Conservation (phyloP, 2,329 filamentous ascomycete genomes). For the Phaeosphaeriaceae sp. region DNA sequence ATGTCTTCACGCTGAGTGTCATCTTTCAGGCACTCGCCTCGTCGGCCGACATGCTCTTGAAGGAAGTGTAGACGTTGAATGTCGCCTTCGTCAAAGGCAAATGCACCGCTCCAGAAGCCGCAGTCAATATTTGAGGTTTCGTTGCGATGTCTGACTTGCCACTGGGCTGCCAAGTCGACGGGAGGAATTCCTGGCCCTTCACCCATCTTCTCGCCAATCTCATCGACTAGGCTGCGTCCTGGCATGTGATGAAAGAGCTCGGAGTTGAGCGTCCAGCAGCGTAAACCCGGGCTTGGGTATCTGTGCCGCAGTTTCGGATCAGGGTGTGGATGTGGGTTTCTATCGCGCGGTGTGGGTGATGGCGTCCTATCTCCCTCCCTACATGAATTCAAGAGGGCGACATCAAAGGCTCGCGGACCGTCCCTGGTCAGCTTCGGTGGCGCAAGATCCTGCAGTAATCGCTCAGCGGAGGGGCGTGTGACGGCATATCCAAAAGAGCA, state of each 20-base stretch:
- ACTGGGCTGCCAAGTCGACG: slow-evolving; percentile 43
- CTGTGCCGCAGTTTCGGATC: slow-evolving; percentile 30
- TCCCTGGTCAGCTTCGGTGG: slow-evolving; percentile 33
- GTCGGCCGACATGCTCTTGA: slow-evolving; percentile 45
- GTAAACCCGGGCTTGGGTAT: slow-evolving; percentile 44
- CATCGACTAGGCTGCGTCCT: slow-evolving; percentile 47
- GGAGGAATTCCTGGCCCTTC: slow-evolving; percentile 40
- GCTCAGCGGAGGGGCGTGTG: slow-evolving; percentile 48
- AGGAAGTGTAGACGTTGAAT: slow-evolving; percentile 40
- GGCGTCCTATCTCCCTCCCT: slow-evolving; percentile 38
- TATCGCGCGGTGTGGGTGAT: slow-evolving; percentile 31
- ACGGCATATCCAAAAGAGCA: slow-evolving; percentile 56
- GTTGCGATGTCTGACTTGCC: slow-evolving; percentile 38
- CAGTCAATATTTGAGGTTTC: slow-evolving; percentile 49
- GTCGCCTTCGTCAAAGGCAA: slow-evolving; percentile 44
- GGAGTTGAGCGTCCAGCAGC: slow-evolving; percentile 53
- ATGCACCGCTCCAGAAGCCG: slow-evolving; percentile 49
- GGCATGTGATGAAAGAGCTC: slow-evolving; percentile 55
- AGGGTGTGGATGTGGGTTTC: slow-evolving; percentile 28
- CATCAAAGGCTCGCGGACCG: slow-evolving; percentile 50
- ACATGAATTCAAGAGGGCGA: slow-evolving; percentile 52
- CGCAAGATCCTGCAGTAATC: slow-evolving; percentile 49
- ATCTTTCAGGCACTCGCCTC: slow-evolving; percentile 48
- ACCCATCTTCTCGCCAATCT: slow-evolving; percentile 38
- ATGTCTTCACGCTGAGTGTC: too few species aligned